Conservation (phyloP, 208 protist species). For the Trypanosoma scelopori region DNA sequence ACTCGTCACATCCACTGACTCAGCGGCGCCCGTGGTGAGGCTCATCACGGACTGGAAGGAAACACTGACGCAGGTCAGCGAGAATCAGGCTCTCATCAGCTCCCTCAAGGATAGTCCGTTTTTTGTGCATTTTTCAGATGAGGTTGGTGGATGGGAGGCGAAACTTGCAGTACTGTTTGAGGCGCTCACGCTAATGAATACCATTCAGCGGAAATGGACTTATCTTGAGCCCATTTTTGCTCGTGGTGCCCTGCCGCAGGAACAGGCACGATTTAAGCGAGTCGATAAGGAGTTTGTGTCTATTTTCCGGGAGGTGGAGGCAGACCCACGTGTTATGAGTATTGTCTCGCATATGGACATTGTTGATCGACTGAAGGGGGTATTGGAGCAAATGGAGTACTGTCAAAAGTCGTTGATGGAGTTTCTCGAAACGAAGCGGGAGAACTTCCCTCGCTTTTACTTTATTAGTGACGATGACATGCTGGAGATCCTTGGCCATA, state of each 20-base stretch:
- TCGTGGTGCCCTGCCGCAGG: constrained; percentile 94
- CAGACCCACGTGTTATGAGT: constrained; percentile 91
- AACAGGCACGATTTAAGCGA: constrained; percentile 95
- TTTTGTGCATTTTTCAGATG: constrained; percentile 92
- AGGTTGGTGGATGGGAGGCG: constrained; percentile 87
- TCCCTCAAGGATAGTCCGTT: constrained; percentile 97
- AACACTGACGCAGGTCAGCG: constrained; percentile 93
- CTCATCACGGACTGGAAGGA: constrained; percentile 99
- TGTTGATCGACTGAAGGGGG: constrained; percentile 82
- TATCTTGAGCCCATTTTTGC: constrained; percentile 98
- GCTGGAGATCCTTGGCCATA: constrained; percentile 97
- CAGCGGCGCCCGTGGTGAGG: constrained; percentile 38
- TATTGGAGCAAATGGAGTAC: constrained; percentile 95
- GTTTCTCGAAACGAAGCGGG: constrained; percentile 98
- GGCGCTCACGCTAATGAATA: constrained; percentile 87
- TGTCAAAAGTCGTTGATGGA: constrained; percentile 96
- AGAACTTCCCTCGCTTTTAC: constrained; percentile 95
- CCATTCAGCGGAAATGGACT: constrained; percentile 97
- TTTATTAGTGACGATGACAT: constrained; percentile 99
- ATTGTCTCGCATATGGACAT: constrained; percentile 82
- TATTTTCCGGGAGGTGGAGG: constrained; percentile 90
- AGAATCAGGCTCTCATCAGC: constrained; percentile 93
- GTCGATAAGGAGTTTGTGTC: constrained; percentile 96
- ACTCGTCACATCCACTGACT: constrained; percentile 62
- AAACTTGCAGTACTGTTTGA: constrained; percentile 89